Conservation (phyloP, 164 flowering plant genomes). For the Dillenia turbinata region DNA sequence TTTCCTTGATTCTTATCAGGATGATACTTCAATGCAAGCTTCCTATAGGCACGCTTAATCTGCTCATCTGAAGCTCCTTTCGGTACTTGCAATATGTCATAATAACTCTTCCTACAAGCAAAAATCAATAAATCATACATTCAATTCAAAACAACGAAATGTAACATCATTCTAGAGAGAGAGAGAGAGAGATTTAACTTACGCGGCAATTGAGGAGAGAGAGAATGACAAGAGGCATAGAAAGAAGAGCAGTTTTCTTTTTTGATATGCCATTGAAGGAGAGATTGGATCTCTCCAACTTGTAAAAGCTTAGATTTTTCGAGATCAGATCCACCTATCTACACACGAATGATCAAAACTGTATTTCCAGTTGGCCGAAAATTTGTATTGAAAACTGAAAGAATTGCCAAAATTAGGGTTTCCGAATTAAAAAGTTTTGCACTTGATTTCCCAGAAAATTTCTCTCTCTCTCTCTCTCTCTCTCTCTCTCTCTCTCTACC, state of each 20-base stretch:
- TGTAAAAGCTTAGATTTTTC: conserved; percentile 2
- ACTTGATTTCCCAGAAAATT: too few relatives aligned
- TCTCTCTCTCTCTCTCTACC: background rate
- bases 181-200: conserved; percentile 3
- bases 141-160: background rate
- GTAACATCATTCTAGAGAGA: background rate
- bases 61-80: conserved; percentile 92
- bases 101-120: conserved; percentile 76
- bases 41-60: conserved; percentile 93
- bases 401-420: conserved; percentile 1
- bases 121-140: background rate
- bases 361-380: background rate
- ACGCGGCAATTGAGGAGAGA: background rate
- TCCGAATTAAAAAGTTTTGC: background rate
- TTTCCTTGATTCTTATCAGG: conserved; percentile 99
- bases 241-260: conserved; percentile 31
- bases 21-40: conserved; percentile 93
- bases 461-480: background rate
- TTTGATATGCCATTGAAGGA: conserved; percentile 45
- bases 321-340: conserved; percentile 1
- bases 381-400: too few relatives aligned
- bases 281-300: conserved; percentile 26
- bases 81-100: conserved; percentile 83
- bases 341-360: background rate
- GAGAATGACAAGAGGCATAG: conserved; percentile 32